phyloP scores from a whole-genome alignment of 371 early-diverging fungal genomes.

The Mortierella sp. region DNA sequence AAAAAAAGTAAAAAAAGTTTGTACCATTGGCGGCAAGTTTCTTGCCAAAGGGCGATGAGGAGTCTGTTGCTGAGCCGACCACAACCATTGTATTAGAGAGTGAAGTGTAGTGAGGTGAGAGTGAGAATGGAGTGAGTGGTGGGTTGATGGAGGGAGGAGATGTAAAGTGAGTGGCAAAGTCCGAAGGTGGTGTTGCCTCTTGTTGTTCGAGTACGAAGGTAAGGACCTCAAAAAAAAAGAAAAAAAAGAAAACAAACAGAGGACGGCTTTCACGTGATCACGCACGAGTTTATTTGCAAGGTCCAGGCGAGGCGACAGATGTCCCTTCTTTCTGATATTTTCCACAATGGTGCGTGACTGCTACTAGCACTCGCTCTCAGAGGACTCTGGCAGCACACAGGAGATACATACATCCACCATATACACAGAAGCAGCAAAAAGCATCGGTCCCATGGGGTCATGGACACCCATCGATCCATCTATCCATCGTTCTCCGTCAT shows the following conservation, averaged over 20 bases:
- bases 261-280: constrained; percentile 16
- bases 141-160: not conserved
- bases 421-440: no score
- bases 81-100: constrained; percentile 41
- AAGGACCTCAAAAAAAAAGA: constrained; percentile 12
- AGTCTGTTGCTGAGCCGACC: constrained; percentile 49
- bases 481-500: constrained; percentile 29
- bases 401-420: not conserved
- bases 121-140: not conserved
- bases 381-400: not conserved
- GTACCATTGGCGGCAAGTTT: constrained; percentile 75
- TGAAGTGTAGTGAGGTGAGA: not conserved
- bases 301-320: constrained; percentile 9
- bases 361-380: constrained; percentile 20
- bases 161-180: not conserved
- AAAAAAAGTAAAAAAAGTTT: not conserved
- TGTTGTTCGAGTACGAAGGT: not conserved
- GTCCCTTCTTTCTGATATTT: constrained; percentile 52
- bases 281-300: not conserved
- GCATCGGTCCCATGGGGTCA: constrained; percentile 6
- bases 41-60: constrained; percentile 71
- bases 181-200: not conserved
- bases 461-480: constrained; percentile 40
- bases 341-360: constrained; percentile 56
- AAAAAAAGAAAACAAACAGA: constrained; percentile 27